Percentiles rank a stretch among this genome's conserved stretches.
These are phyloP conservation scores for Inonotus hispidus DNA, from an alignment of 1,284 basidiomycete genomes.

Conservation along the genomic window DNA sequence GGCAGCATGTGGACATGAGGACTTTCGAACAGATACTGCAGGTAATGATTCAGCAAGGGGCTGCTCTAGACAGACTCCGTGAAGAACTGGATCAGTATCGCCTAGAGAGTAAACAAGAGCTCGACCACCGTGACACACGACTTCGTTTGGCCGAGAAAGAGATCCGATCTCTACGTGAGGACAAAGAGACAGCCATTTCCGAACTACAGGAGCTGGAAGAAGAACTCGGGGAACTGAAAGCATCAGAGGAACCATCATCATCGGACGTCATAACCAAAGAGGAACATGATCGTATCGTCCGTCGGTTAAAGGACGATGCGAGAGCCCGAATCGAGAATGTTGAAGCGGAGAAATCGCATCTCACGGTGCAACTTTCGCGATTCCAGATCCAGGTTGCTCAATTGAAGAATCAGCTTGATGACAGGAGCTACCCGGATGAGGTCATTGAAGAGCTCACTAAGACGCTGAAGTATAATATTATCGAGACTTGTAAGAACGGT, in stretches of 20 bases:
- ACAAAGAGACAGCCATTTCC: neutral
- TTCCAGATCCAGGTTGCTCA: conserved; percentile 15
- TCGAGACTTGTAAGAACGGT: conserved; percentile 6
- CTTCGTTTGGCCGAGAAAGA: conserved; percentile 9
- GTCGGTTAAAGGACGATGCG: conserved; percentile 8
- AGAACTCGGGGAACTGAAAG: conserved; percentile 2
- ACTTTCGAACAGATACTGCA: conserved; percentile 13
- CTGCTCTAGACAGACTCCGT: conserved; percentile 7
- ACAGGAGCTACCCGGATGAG: conserved; percentile 13
- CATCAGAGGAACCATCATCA: neutral
- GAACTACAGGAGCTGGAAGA: neutral
- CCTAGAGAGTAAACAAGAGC: conserved; percentile 7
- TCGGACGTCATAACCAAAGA: neutral
- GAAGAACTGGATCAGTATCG: conserved; percentile 7
- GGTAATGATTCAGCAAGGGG: conserved; percentile 14
- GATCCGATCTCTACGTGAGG: neutral
- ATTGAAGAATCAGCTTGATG: conserved; percentile 13
- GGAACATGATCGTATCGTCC: conserved; percentile 15
- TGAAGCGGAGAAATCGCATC: conserved; percentile 12
- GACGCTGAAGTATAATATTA: conserved; percentile 1
- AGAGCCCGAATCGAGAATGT: neutral
- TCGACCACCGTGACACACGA: conserved; percentile 12
- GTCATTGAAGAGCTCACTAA: conserved; percentile 9
- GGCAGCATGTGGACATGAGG: conserved; percentile 1
- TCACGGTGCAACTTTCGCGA: conserved; percentile 8